Conservation (phyloP, 2,329 filamentous ascomycete genomes). For the Penicillium sp. region DNA sequence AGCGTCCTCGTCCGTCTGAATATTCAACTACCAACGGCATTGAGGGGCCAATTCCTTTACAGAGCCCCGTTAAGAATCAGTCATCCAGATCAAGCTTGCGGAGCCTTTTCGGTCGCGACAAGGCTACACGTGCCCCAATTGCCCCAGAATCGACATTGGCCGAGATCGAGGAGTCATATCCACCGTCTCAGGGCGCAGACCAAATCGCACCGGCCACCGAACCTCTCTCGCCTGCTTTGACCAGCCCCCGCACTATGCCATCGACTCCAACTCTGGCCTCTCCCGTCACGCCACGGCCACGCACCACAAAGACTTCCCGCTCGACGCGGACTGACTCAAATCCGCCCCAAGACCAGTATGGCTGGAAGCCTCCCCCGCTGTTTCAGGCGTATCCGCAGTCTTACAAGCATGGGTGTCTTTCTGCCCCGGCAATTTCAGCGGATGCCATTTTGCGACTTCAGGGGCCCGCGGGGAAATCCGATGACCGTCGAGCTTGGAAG, state of each 20-base stretch:
- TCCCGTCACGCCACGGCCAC: constrained; percentile 16
- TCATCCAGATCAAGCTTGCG: constrained; percentile 36
- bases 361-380: constrained; percentile 66
- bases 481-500: constrained; percentile 11
- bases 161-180: constrained; percentile 29
- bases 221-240: constrained; percentile 24
- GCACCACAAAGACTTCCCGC: constrained; percentile 20
- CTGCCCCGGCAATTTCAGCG: constrained; percentile 60
- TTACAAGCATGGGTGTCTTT: constrained; percentile 65
- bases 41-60: constrained; percentile 31
- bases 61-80: constrained; percentile 30
- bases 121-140: constrained; percentile 22
- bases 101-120: constrained; percentile 35
- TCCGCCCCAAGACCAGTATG: constrained; percentile 22
- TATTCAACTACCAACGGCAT: constrained; percentile 23
- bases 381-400: constrained; percentile 85
- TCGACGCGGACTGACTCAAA: constrained; percentile 22
- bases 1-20: constrained; percentile 33
- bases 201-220: constrained; percentile 15
- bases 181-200: constrained; percentile 9
- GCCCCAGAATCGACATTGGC: constrained; percentile 27
- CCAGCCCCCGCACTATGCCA: constrained; percentile 25
- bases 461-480: constrained; percentile 24
- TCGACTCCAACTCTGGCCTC: constrained; percentile 24
- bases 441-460: constrained; percentile 62